phyloP scores from a whole-genome alignment of 257 asterid species.

The Solanum ossicruentum region DNA sequence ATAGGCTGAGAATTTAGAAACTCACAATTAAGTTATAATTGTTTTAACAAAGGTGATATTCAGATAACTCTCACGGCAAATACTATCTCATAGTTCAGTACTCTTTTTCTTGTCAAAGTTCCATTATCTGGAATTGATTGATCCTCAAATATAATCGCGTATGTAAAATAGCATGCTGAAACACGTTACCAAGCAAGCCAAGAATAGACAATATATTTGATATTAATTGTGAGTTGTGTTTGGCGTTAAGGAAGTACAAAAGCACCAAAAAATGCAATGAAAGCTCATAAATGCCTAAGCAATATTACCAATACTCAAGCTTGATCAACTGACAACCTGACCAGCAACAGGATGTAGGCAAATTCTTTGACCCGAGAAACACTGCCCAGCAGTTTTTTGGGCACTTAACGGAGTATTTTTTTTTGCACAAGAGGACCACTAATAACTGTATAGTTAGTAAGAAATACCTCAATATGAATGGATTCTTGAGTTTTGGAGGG shows the following conservation, averaged over 20 bases:
- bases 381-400: not conserved
- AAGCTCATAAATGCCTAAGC: not conserved
- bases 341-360: not conserved
- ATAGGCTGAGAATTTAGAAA: not conserved
- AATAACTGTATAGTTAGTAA: not conserved
- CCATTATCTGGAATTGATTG: not conserved
- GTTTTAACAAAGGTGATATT: no score
- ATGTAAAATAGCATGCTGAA: not conserved
- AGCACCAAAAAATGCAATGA: not conserved
- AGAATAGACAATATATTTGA: not conserved
- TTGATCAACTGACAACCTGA: not conserved
- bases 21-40: not conserved
- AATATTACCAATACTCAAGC: not conserved
- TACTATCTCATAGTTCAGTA: not conserved
- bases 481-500: constrained; percentile 50
- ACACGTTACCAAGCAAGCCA: not conserved
- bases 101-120: not conserved
- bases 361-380: not conserved
- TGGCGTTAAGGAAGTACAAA: not conserved
- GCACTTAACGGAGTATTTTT: not conserved
- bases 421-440: not conserved
- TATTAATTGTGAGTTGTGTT: not conserved
- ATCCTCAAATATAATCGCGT: not conserved
- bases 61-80: not conserved
- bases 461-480: constrained; percentile 50